Conservation (phyloP, 73 alveolate species). For the Paramecium biaurelia region DNA sequence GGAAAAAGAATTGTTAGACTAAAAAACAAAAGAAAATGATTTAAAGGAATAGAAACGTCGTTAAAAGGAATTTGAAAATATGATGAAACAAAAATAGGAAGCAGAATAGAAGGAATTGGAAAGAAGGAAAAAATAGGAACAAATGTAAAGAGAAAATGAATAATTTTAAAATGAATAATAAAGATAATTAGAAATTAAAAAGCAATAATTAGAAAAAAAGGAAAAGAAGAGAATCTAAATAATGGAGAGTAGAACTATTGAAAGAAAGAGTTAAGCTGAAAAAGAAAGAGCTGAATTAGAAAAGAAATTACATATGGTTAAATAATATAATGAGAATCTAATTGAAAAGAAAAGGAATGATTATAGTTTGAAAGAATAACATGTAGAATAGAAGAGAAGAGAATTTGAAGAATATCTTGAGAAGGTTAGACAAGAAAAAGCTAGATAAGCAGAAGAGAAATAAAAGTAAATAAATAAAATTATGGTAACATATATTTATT, state of each 20-base stretch:
- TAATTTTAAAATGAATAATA: constrained; percentile 3
- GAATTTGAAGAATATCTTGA: constrained; percentile 52
- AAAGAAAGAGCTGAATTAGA: constrained; percentile 38
- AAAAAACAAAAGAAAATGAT: neutral
- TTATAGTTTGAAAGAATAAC: neutral
- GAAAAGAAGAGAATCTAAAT: constrained; percentile 1
- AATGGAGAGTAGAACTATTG: neutral
- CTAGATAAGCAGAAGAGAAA: constrained; percentile 25
- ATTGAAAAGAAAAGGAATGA: constrained; percentile 23
- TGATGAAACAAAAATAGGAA: neutral
- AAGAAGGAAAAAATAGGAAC: constrained; percentile 29
- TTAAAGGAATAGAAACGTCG: constrained; percentile 22
- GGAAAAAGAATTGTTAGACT: constrained; percentile 12
- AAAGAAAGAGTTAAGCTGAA: constrained; percentile 36
- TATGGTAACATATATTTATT: neutral
- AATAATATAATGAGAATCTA: constrained; percentile 12
- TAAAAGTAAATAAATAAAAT: neutral
- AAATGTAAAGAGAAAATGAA: neutral
- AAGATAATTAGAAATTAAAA: neutral
- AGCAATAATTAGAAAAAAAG: neutral
- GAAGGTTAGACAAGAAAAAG: neutral
- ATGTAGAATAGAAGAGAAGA: constrained; percentile 14
- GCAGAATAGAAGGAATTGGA: neutral
- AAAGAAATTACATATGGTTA: constrained; percentile 3
- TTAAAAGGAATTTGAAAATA: neutral